Base-by-base conservation (phyloP, 2,329 filamentous ascomycete genomes). In the Talaromyces sp. region DNA sequence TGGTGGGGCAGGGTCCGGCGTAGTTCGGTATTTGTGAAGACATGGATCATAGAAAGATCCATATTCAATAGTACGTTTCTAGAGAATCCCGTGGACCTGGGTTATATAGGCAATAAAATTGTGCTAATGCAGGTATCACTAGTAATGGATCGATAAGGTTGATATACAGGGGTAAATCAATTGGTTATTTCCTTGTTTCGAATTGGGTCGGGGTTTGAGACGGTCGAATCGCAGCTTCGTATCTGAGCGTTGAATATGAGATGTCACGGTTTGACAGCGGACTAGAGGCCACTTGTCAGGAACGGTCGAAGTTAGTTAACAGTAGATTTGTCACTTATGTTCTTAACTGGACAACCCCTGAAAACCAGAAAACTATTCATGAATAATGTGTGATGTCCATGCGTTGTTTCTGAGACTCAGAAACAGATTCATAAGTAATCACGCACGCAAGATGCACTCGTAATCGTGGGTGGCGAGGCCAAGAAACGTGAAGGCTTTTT, bases 11-110 rank as follows among this genome's bases (percentile, higher is more conserved):
- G 11, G 35, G 22, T 13, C 11, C 16, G 27, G 29, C 45, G 32
- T 22, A 47, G 16, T 30, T 49, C 10, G 36, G 33, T 11, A 4
- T 32, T 49, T 22, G 44, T 32, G 41, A 14, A 6, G 36, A 51
- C 43, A 56, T 22, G 54, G 49, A 49, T 57, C 47, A 55, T 51
- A 56, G 56, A 57, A 55, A 30, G 48, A 42, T 36, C 47, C 10
- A 47, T 37, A 56, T 35, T 56, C 54, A 35, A 60, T 58, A 61
- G 56, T 50, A 47, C 40, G 22, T 22, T 40, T 44, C 45, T 29
- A 17, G 40, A 33, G 8, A 17, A 29, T 37, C 35, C 52, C 51
- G 43, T 29, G 49, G 44, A 53, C 52, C 49, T 61, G 54, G 52
- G 3, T 47, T 45, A 33, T 9, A 24, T 32, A 39, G 24, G n/a